These are phyloP conservation scores for Cyclospora cayetanensis DNA, from an alignment of 169 alveolate species.

Conservation along the genomic window DNA sequence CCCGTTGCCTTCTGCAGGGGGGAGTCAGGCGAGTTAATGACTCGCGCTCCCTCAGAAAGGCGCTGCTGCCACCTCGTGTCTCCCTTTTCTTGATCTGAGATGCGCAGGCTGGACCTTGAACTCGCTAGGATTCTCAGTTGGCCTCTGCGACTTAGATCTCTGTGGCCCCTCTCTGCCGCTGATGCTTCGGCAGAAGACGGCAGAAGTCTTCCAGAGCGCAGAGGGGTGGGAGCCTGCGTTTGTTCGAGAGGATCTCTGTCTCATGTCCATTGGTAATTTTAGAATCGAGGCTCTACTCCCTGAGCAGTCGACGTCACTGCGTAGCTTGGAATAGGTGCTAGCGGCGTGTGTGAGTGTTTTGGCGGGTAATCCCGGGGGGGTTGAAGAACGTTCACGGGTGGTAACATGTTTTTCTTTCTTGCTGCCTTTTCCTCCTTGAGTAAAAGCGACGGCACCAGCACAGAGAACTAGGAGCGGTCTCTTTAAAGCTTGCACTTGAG, in stretches of 20 bases:
- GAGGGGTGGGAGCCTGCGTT: slow-evolving; percentile 99
- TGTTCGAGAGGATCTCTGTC: slow-evolving; percentile 93
- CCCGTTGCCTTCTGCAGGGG: too few species aligned
- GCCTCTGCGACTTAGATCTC: slow-evolving; percentile 97
- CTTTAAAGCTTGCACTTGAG: too few species aligned
- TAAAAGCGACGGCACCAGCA: too few species aligned
- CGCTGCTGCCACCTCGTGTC: not conserved
- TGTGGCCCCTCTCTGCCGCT: slow-evolving; percentile 99
- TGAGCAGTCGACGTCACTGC: not conserved
- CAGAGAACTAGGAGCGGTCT: too few species aligned
- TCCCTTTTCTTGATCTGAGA: not conserved
- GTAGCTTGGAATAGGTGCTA: not conserved
- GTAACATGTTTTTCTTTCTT: too few species aligned
- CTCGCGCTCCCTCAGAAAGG: not conserved
- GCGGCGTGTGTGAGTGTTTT: not conserved
- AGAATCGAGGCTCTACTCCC: too few species aligned
- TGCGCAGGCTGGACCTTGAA: slow-evolving; percentile 82
- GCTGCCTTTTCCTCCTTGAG: too few species aligned
- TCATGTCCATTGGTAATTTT: slow-evolving; percentile 92
- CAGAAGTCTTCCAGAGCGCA: slow-evolving; percentile 95
- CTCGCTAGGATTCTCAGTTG: slow-evolving; percentile 86
- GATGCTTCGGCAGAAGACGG: slow-evolving; percentile 92
- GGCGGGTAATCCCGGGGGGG: not conserved
- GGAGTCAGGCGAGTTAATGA: too few species aligned
- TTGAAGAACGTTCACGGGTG: not conserved